Conservation (phyloP, 352 stramenopile genomes). For the Phytophthora kernoviae region DNA sequence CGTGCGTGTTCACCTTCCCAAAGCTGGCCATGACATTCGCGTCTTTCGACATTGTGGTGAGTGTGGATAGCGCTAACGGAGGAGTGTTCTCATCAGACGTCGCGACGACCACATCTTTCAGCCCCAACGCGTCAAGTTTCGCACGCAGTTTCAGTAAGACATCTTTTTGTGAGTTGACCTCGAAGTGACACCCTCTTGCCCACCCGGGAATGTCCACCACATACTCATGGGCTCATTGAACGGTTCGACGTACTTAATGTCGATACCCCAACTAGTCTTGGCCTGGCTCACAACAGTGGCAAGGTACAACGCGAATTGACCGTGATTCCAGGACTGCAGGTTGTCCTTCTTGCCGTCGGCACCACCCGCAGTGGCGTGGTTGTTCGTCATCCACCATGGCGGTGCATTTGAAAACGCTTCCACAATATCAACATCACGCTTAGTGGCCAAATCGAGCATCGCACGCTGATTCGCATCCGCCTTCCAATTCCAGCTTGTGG, state of each 20-base stretch:
- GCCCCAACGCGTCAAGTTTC: slow-evolving; percentile 35
- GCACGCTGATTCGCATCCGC: slow-evolving; percentile 46
- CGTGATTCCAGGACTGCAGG: slow-evolving; percentile 50
- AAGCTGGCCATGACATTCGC: slow-evolving; percentile 34
- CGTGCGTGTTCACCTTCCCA: slow-evolving; percentile 64
- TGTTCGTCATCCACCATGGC: slow-evolving; percentile 72
- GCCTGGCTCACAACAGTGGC: slow-evolving; percentile 46
- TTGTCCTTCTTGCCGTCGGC: slow-evolving; percentile 50
- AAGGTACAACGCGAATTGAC: slow-evolving; percentile 55
- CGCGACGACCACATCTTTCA: slow-evolving; percentile 38
- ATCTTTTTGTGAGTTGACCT: slow-evolving; percentile 41
- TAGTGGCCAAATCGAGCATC: slow-evolving; percentile 43
- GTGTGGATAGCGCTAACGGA: slow-evolving; percentile 38
- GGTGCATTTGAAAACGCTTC: slow-evolving; percentile 67
- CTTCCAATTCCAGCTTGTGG: slow-evolving; percentile 58
- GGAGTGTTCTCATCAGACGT: slow-evolving; percentile 63
- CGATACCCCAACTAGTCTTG: slow-evolving; percentile 49
- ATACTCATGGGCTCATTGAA: slow-evolving; percentile 68
- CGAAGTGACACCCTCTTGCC: slow-evolving; percentile 62
- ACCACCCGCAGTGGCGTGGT: slow-evolving; percentile 53
- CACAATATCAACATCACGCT: slow-evolving; percentile 45
- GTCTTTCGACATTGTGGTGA: slow-evolving; percentile 29
- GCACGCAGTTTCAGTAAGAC: slow-evolving; percentile 45
- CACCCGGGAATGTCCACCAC: slow-evolving; percentile 53
- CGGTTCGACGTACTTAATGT: slow-evolving; percentile 58